These are phyloP conservation scores for Silene uniflora DNA, from an alignment of 148 eudicot genomes.

Conservation along the genomic window DNA sequence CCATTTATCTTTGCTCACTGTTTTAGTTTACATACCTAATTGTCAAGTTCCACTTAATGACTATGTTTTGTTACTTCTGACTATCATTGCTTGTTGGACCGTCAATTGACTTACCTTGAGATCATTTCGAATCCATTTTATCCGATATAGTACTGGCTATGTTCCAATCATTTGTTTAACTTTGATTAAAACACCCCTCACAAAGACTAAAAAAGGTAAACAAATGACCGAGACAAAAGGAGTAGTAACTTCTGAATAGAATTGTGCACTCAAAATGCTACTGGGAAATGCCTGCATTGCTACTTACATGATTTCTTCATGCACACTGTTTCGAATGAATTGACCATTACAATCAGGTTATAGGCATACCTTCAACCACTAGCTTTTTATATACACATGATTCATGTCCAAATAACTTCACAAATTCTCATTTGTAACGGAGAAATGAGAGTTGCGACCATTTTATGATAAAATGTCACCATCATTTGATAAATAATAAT, in stretches of 20 bases:
- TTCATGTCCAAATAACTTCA: neutral
- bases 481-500: too few species aligned
- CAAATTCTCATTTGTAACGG: too few species aligned
- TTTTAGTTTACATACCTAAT: slow-evolving; percentile 18
- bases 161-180: too few species aligned
- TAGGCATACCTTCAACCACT: slow-evolving; percentile 11
- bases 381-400: slow-evolving; percentile 20
- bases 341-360: neutral
- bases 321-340: slow-evolving; percentile 19
- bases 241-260: slow-evolving; percentile 12
- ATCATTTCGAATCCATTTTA: neutral
- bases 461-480: too few species aligned
- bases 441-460: too few species aligned
- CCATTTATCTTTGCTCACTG: slow-evolving; percentile 24
- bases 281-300: neutral
- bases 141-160: neutral
- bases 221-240: too few species aligned
- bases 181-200: too few species aligned
- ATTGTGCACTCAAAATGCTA: slow-evolving; percentile 17
- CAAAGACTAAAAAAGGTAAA: too few species aligned
- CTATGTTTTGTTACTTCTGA: slow-evolving; percentile 1
- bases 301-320: slow-evolving; percentile 22
- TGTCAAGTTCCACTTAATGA: slow-evolving; percentile 15
- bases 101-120: too few species aligned
- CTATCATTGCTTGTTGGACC: too few species aligned